Base-by-base conservation (phyloP, 2,329 filamentous ascomycete genomes). In the Furcasterigmium sp. region DNA sequence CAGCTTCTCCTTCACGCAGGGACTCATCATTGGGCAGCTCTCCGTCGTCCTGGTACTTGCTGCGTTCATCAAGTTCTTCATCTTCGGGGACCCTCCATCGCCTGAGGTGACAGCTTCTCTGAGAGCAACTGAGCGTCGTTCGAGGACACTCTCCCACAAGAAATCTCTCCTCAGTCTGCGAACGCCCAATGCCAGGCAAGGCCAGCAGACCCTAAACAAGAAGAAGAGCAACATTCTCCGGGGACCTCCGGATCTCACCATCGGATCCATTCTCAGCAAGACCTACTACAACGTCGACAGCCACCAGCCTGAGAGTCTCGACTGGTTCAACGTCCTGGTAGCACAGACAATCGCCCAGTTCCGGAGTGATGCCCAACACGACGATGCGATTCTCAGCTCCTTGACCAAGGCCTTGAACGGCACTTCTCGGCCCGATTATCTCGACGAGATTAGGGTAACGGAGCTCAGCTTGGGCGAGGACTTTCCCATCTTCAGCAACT, bases 51-150 rank as follows among this genome's bases (percentile, higher is more conserved):
- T 97, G 19, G 76, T 98, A 30, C 81, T 98, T 48, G 91, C 90
- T 51, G 88, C 86, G 53, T 97, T 98, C 68, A 97, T 98, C 66
- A 95, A 95, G 63, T 98, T 96, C 79, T 98, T 98, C 78, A 97
- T 98, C 59, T 97, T 98, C 60, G 93, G 93, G 55, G 93, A 97
- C 60, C 82, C 89, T 5, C 89, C 90, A 1, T 89, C 87, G 2
- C 76, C 89, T 48, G 90, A 95, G 50, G 82, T 85, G 43, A 87
- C 85, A 17, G 87, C 89, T 11, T 76, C 87, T 8, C 71, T 85
- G 35, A 81, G 86, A 52, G 87, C 86, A 45, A 84, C 84, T 10
- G 83, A 89, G 53, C 80, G 87, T 20, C 80, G 84, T 46, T 81
- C 84, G 41, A 75, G 85, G 50, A 87, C 85, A 2, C 72, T 90